Base-by-base conservation (phyloP, 441 rosid species). In the Pelargonium citronellum region DNA sequence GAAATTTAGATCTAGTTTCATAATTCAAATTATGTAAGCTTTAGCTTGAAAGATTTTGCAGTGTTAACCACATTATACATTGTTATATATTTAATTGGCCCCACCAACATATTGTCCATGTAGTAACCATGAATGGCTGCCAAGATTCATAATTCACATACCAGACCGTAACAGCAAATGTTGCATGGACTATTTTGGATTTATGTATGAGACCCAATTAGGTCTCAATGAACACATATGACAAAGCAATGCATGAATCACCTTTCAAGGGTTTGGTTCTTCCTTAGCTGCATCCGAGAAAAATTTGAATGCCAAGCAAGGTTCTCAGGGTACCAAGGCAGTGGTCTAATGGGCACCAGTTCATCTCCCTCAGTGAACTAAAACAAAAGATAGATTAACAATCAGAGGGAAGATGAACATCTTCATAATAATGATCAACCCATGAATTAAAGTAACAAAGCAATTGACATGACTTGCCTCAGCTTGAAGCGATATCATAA, bases 221-320 rank as follows among this genome's bases (percentile, higher is more conserved):
- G 16, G 71, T 49, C 53, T 19, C 65, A 24, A 30, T 11, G 19
- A 67, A 68, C 47, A 49, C 41, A 51, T 4, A 20, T 47, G 17
- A 43, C 63, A 55, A 49, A 27, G 12, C 10, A 66, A 66, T 51
- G 15, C 55, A 69, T 1, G 65, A 74, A 27, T 74, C 80, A 92
- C 99, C 95, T 92, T 81, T 92, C 96, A 70, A 95, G 98, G 5
- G 85, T 85, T 80, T 84, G 90, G 78, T 89, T 91, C 81, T 95
- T 92, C 72, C 99, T 81, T 75, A 92, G 83, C 82, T 90, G 96
- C 89, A 87, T 95, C 41, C 98, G 80, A 22, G 96, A 94, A 79
- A 87, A 94, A 75, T 82, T 90, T 68, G 97, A 90, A 74, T 91
- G 96, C 99, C 99, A 94, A 43, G 96, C 97, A 69, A 91, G 92